Conservation (phyloP, 2,329 filamentous ascomycete species). For the Ophidiomyces ophidiicola region DNA sequence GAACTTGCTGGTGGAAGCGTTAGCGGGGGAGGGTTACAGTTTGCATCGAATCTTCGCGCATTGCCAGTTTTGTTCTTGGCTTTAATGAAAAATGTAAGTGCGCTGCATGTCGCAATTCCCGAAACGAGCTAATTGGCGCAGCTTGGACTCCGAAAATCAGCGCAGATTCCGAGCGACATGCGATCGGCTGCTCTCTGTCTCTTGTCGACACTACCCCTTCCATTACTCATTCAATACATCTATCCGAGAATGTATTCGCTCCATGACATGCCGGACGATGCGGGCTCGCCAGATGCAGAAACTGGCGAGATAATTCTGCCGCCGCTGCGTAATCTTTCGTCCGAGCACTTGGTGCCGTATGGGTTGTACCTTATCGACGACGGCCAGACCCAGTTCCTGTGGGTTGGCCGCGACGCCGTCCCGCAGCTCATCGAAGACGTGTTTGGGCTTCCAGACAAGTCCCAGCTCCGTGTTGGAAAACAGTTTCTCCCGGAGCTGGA, state of each 20-base stretch:
- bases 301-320: constrained; percentile 85
- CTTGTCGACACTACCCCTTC: constrained; percentile 83
- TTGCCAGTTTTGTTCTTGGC: constrained; percentile 85
- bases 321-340: constrained; percentile 72
- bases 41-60: constrained; percentile 81
- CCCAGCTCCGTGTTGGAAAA: constrained; percentile 83
- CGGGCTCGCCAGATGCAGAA: constrained; percentile 69
- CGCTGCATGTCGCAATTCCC: background rate
- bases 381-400: constrained; percentile 93
- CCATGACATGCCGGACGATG: constrained; percentile 92
- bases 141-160: constrained; percentile 74
- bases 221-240: constrained; percentile 85
- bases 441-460: constrained; percentile 74
- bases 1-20: constrained; percentile 92
- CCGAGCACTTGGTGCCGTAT: constrained; percentile 74
- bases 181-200: constrained; percentile 84
- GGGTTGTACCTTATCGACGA: constrained; percentile 95
- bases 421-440: constrained; percentile 80
- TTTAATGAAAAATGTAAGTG: constrained; percentile 83
- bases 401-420: constrained; percentile 86
- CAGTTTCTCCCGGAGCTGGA: constrained; percentile 74
- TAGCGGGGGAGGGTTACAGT: constrained; percentile 80
- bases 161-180: constrained; percentile 87
- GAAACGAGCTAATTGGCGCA: constrained; percentile 20
- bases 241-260: constrained; percentile 74